phyloP scores from a whole-genome alignment of 331 rosid genomes.

The Ulmus americana region DNA sequence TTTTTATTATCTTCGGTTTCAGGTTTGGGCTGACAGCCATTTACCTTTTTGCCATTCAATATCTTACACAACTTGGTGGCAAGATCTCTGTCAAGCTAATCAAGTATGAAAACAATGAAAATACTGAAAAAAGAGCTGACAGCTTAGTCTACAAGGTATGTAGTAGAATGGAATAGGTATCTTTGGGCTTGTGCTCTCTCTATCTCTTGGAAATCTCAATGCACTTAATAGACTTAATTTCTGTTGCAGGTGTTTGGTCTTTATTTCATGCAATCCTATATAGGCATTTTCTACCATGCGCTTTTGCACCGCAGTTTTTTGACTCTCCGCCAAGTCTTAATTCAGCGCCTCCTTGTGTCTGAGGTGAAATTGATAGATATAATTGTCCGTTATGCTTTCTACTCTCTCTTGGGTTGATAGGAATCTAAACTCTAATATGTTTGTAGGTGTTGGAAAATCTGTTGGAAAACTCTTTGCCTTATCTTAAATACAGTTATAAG shows the following conservation, averaged over 20 bases:
- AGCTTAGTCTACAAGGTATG: conserved; percentile 95
- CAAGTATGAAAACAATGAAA: conserved; percentile 74
- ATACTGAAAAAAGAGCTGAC: conserved; percentile 74
- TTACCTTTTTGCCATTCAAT: conserved; percentile 77
- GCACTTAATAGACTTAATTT: conserved; percentile 18
- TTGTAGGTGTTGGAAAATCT: conserved; percentile 79
- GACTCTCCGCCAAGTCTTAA: conserved; percentile 82
- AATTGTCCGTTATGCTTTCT: conserved; percentile 3
- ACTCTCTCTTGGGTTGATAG: conserved; percentile 7
- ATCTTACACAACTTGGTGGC: conserved; percentile 69
- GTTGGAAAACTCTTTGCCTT: conserved; percentile 79
- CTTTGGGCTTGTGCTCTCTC: neutral
- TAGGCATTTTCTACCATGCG: conserved; percentile 94
- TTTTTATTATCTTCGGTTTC: conserved; percentile 25
- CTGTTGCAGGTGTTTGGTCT: conserved; percentile 86
- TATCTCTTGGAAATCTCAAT: conserved; percentile 8
- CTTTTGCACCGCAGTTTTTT: conserved; percentile 75
- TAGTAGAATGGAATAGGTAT: conserved; percentile 1
- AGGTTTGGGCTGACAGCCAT: conserved; percentile 85
- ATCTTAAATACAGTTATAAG: conserved; percentile 76
- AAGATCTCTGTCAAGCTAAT: conserved; percentile 74
- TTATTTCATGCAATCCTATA: conserved; percentile 94
- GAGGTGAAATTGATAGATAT: conserved; percentile 44
- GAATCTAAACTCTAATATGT: conserved; percentile 16
- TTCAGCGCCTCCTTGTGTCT: conserved; percentile 87